phyloP scores from a whole-genome alignment of 2,329 filamentous ascomycete genomes.

The Dichotomopilus funicola region DNA sequence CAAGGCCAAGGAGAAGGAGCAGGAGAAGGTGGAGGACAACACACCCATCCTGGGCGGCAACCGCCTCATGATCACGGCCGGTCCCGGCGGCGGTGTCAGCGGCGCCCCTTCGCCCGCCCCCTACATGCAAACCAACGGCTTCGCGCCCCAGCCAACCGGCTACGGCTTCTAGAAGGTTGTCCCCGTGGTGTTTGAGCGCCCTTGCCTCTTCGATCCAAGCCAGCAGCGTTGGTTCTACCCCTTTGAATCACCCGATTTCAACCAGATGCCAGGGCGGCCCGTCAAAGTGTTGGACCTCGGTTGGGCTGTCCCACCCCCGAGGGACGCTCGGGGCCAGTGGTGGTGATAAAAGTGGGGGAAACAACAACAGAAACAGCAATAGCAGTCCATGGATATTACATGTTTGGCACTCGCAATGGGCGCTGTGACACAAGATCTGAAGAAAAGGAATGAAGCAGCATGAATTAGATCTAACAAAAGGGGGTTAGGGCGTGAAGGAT shows the following conservation, averaged over 20 bases:
- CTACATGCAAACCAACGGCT: slow-evolving; percentile 77
- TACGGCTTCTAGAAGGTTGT: slow-evolving; percentile 51
- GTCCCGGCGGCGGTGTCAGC: slow-evolving; percentile 49
- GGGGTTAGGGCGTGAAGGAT: no score
- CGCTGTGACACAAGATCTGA: no score
- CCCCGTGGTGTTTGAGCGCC: slow-evolving; percentile 21
- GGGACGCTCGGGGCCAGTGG: background rate
- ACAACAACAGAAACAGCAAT: background rate
- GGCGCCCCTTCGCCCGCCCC: slow-evolving; percentile 51
- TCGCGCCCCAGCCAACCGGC: slow-evolving; percentile 81
- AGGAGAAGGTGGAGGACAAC: slow-evolving; percentile 80
- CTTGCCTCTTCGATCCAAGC: slow-evolving; percentile 18
- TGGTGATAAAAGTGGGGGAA: background rate
- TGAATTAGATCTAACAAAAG: no score
- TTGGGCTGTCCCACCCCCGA: background rate
- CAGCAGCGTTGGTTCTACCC: slow-evolving; percentile 18
- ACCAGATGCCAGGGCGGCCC: background rate
- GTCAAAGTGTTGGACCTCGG: slow-evolving; percentile 7
- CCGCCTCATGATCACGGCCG: slow-evolving; percentile 92
- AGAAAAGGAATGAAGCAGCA: no score
- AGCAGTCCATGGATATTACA: background rate
- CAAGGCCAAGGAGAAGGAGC: slow-evolving; percentile 34
- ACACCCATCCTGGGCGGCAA: slow-evolving; percentile 86
- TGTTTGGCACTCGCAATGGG: no score
- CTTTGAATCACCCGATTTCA: background rate